phyloP scores from a whole-genome alignment of 2,329 filamentous ascomycete genomes.

The Fusarium pseudoanthophilum region DNA sequence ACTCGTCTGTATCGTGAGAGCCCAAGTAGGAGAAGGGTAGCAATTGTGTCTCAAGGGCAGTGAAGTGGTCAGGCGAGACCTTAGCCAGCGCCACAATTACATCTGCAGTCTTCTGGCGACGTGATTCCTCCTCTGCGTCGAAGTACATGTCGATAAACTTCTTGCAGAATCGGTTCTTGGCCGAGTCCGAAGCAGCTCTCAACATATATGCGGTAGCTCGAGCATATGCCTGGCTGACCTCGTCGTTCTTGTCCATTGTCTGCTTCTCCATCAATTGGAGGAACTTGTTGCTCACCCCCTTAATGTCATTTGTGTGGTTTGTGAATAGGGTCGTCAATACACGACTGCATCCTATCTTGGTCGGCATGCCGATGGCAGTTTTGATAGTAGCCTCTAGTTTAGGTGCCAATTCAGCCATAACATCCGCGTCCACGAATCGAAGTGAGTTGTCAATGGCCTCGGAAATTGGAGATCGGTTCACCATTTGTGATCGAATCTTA shows the following conservation, averaged over 20 bases:
- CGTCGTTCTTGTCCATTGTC: constrained; percentile 90
- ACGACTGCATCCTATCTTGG: constrained; percentile 90
- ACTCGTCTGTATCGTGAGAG: constrained; percentile 84
- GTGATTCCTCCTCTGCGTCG: constrained; percentile 78
- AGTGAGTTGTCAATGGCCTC: constrained; percentile 92
- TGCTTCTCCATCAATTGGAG: constrained; percentile 82
- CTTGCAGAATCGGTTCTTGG: constrained; percentile 62
- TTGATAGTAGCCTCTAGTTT: constrained; percentile 83
- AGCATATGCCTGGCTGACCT: constrained; percentile 90
- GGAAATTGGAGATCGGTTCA: constrained; percentile 88
- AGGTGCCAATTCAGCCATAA: constrained; percentile 80
- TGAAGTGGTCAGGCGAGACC: constrained; percentile 89
- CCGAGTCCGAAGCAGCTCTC: constrained; percentile 62
- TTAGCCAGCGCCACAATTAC: constrained; percentile 86
- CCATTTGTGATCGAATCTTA: constrained; percentile 81
- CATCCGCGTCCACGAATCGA: constrained; percentile 80
- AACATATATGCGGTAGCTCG: constrained; percentile 87
- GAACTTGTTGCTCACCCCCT: constrained; percentile 78
- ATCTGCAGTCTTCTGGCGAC: constrained; percentile 81
- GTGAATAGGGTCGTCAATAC: constrained; percentile 88
- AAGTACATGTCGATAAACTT: constrained; percentile 79
- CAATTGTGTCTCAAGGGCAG: constrained; percentile 76
- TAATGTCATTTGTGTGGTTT: constrained; percentile 78
- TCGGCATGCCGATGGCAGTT: constrained; percentile 87
- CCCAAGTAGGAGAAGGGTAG: constrained; percentile 90